Evolutionary conservation across 352 stramenopile species (phyloP).

Genomic region (Pythium myriotylum): DNA sequence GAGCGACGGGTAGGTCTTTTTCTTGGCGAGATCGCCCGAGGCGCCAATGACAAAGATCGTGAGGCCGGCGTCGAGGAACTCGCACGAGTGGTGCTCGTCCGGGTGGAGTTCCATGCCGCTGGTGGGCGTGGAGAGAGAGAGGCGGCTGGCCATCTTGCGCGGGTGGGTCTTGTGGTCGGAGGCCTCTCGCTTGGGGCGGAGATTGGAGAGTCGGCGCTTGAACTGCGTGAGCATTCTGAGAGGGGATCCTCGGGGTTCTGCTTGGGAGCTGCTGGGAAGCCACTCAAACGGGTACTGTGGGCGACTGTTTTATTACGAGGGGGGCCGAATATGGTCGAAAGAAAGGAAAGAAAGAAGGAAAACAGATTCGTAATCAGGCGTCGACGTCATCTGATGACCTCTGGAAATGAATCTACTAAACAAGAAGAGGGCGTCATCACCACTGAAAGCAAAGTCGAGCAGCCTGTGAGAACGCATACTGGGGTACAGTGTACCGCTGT

Average conservation of each 20-base stretch:
- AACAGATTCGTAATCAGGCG: constrained; percentile 8
- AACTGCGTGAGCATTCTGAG: constrained; percentile 18
- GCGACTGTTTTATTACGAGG: constrained; percentile 4
- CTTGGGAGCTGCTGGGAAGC: constrained; percentile 12
- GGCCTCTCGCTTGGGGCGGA: constrained; percentile 19
- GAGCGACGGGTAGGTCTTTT: constrained; percentile 92
- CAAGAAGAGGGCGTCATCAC: not conserved
- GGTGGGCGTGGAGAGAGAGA: not conserved
- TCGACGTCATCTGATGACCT: constrained; percentile 21
- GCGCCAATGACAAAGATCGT: constrained; percentile 88
- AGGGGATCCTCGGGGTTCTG: constrained; percentile 14
- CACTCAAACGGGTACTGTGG: constrained; percentile 3
- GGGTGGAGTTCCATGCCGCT: constrained; percentile 30
- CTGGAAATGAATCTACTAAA: constrained; percentile 4
- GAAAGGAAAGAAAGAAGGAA: not conserved
- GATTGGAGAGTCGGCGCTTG: constrained; percentile 26
- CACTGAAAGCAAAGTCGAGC: not conserved
- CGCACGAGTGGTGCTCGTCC: constrained; percentile 62
- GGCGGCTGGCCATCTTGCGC: constrained; percentile 10
- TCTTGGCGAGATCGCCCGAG: constrained; percentile 89
- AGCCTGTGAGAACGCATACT: not conserved
- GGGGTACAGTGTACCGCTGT: constrained; percentile 11
- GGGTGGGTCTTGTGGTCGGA: constrained; percentile 2
- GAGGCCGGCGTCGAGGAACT: constrained; percentile 71
- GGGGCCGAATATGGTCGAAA: no score